Percentiles rank a stretch among this genome's conserved stretches.
Evolutionary conservation across 2,329 filamentous ascomycete genomes (phyloP).

Genomic region (Alternaria incomplexa): DNA sequence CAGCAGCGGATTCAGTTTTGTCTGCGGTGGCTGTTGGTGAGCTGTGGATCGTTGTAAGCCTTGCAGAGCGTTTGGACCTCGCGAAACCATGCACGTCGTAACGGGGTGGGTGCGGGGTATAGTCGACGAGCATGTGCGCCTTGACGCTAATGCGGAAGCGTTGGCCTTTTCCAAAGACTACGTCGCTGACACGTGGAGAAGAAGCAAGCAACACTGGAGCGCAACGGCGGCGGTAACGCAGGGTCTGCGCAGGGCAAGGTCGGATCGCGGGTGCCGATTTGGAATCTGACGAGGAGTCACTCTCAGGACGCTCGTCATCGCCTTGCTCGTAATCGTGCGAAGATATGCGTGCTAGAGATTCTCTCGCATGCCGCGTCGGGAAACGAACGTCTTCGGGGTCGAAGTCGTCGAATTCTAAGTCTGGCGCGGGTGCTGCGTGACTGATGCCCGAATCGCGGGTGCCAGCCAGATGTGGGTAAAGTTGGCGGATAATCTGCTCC

Average conservation of each 20-base stretch:
- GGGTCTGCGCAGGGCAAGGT: constrained; percentile 44
- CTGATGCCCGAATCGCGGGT: constrained; percentile 13
- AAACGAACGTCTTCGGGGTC: constrained; percentile 48
- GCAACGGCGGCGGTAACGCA: constrained; percentile 56
- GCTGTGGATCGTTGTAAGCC: constrained; percentile 6
- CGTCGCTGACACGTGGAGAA: constrained; percentile 53
- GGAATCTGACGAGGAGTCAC: constrained; percentile 34
- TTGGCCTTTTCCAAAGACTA: constrained; percentile 52
- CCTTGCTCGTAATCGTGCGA: constrained; percentile 27
- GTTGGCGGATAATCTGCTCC: constrained; percentile 54
- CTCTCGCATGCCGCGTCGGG: constrained; percentile 26
- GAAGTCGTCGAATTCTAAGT: constrained; percentile 45
- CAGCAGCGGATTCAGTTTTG: constrained; percentile 3
- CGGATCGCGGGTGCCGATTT: constrained; percentile 40
- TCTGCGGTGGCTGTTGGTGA: constrained; percentile 1
- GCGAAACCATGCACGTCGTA: constrained; percentile 52
- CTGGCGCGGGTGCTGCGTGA: constrained; percentile 21
- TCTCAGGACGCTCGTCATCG: constrained; percentile 25
- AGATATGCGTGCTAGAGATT: constrained; percentile 16
- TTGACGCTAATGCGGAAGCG: constrained; percentile 54
- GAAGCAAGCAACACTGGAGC: constrained; percentile 53
- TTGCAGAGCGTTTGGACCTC: constrained; percentile 23
- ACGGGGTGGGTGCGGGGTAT: constrained; percentile 52
- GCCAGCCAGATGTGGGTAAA: constrained; percentile 53
- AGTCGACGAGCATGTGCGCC: constrained; percentile 51